Evolutionary conservation across 73 alveolate genomes (phyloP), one percentile per base, ranked within the genome.

Genomic region (Paramecium primaurelia): DNA sequence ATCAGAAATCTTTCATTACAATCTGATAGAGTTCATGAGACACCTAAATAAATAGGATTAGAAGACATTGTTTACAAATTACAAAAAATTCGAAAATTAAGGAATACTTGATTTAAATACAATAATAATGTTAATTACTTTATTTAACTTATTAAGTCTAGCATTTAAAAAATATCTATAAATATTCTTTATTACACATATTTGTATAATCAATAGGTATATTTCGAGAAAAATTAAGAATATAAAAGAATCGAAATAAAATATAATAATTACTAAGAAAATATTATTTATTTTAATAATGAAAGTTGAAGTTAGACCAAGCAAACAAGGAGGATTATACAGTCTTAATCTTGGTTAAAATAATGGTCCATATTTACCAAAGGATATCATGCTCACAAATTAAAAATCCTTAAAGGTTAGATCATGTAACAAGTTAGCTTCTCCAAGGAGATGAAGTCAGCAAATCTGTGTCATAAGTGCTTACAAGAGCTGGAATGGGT

Each of bases 271-370:
- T 54, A 54, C 20, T 54, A 18, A 54, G 69, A 18, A 22, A 22
- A 18, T 54, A 54, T 18, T 18, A 16, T 54, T 54, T 54, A 18
- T 54, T 18, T 54, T 18, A 18, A 18, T 45, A 40, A 45, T 45
- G 77, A 80, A 49, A 44, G 44, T 80, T 18, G 34, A 89, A 47
- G 36, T 42, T 32, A 89, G 60, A 18, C 85, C 94, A 38, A 58
- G 28, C 12, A 89, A 89, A 45, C 58, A 71, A 89, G 94, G 92
- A 47, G 94, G 86, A 0, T 54, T 89, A n/a, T 73, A 71, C 58
- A 45, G 92, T 73, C 92, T 89, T 4, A 89, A 89, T 89, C 51
- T 89, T 9, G 86, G 94, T 25, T 89, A 89, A 22, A 89, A 71
- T 36, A 71, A 89, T 71, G 85, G 92, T 49, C 92, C 92, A 22